These are phyloP conservation scores for Amauroascus verrucosus DNA, from an alignment of 2,329 filamentous ascomycete genomes.

Conservation along the genomic window DNA sequence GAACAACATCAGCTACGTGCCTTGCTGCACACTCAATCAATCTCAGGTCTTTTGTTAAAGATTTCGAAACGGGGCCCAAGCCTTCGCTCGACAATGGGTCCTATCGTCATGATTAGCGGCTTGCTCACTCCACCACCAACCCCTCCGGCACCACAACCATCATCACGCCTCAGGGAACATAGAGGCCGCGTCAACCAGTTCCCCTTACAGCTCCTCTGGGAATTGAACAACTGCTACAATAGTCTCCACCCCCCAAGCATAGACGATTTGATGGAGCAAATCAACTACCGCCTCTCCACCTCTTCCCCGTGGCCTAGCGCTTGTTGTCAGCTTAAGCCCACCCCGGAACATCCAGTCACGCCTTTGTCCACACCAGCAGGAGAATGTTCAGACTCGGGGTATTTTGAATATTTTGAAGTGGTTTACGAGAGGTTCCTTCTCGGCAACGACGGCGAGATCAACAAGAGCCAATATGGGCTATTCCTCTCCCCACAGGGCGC, in stretches of 20 bases:
- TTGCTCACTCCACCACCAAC: neutral
- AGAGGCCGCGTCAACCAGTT: neutral
- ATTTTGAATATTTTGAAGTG: too few species aligned
- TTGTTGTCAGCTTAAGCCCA: neutral
- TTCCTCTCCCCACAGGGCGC: neutral
- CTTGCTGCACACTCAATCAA: neutral
- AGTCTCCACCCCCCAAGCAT: neutral
- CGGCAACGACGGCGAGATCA: too few species aligned
- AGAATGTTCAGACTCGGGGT: neutral
- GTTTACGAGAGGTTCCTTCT: too few species aligned
- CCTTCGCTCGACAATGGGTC: too few species aligned
- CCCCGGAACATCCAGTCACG: neutral
- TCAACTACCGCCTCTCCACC: neutral
- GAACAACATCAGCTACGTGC: neutral
- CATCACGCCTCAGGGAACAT: neutral
- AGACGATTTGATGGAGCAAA: neutral
- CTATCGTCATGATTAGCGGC: too few species aligned
- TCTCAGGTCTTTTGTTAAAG: too few species aligned
- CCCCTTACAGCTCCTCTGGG: neutral
- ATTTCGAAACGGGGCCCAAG: too few species aligned
- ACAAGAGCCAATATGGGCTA: too few species aligned
- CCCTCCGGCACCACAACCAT: neutral
- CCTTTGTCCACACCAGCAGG: too few species aligned
- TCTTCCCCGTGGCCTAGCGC: neutral
- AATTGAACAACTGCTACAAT: neutral